phyloP scores from a whole-genome alignment of 371 early-diverging fungal species.

The Caulochytrium protostelioides region DNA sequence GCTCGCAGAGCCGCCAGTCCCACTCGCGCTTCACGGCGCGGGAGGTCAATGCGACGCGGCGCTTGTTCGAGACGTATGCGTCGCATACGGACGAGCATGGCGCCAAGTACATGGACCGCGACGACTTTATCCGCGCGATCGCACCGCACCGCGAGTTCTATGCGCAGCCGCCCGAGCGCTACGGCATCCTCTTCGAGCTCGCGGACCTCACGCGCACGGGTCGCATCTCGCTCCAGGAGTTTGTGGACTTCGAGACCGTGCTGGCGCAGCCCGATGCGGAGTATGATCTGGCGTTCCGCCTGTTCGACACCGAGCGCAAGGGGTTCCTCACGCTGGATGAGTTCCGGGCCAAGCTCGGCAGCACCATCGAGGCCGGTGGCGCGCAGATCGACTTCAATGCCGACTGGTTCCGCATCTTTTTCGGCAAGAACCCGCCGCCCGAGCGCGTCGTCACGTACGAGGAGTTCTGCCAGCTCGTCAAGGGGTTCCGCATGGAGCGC shows the following conservation, averaged over 20 bases:
- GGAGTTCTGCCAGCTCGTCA: conserved; percentile 59
- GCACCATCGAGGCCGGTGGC: conserved; percentile 31
- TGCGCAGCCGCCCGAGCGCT: conserved; percentile 26
- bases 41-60: no score
- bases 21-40: no score
- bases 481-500: conserved; percentile 53
- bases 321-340: conserved; percentile 28
- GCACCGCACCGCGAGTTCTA: no score
- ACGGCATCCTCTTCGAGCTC: conserved; percentile 40
- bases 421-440: conserved; percentile 32
- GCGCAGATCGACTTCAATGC: conserved; percentile 48
- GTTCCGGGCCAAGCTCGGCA: conserved; percentile 38
- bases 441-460: conserved; percentile 38
- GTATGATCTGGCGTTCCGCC: conserved; percentile 51
- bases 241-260: conserved; percentile 47
- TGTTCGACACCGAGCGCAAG: conserved; percentile 31
- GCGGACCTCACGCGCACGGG: conserved; percentile 48
- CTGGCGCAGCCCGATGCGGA: conserved; percentile 58
- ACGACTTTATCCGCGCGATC: conserved; percentile 45
- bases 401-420: conserved; percentile 42
- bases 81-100: conserved; percentile 19
- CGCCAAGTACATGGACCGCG: conserved; percentile 37
- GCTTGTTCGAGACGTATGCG: no score
- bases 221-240: conserved; percentile 43
- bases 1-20: no score